Percentiles rank a stretch among this genome's conserved stretches.
phyloP scores from a whole-genome alignment of 129 eudicot species.

The Chrysanthemum seticuspe region DNA sequence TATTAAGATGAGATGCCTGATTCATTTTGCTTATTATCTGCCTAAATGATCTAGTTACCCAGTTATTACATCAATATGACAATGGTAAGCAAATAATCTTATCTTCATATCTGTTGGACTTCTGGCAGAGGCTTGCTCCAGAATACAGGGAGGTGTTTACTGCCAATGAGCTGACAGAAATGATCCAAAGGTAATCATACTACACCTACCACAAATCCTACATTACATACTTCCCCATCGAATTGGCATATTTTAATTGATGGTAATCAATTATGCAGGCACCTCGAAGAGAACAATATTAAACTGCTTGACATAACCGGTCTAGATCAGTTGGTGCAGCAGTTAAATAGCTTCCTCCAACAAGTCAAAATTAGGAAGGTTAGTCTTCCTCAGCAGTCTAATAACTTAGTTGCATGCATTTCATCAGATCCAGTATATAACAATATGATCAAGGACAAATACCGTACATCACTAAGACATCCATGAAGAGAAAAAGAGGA shows the following conservation, averaged over 20 bases:
- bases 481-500: not conserved
- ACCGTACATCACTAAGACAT: not conserved
- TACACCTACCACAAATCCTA: not conserved
- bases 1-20: too few species aligned
- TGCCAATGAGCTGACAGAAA: slow-evolving; percentile 20
- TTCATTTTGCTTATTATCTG: too few species aligned
- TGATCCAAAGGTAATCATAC: slow-evolving; percentile 19
- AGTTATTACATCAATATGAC: not conserved
- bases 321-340: slow-evolving; percentile 22
- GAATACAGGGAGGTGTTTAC: not conserved
- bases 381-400: not conserved
- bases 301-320: slow-evolving; percentile 21
- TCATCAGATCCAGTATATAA: not conserved
- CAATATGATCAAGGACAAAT: not conserved
- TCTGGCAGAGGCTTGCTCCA: slow-evolving; percentile 20
- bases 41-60: not conserved
- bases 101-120: not conserved
- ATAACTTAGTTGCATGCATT: slow-evolving; percentile 7
- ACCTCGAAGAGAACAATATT: slow-evolving; percentile 19
- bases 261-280: slow-evolving; percentile 22
- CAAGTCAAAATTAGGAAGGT: slow-evolving; percentile 29
- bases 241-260: not conserved
- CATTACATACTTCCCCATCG: not conserved
- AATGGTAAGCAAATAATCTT: not conserved
- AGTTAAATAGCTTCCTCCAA: slow-evolving; percentile 23